Percentiles rank a stretch among this genome's conserved stretches.
These are phyloP conservation scores for Cyclostephanos tholiformis DNA, from an alignment of 108 stramenopile species.

Conservation along the genomic window DNA sequence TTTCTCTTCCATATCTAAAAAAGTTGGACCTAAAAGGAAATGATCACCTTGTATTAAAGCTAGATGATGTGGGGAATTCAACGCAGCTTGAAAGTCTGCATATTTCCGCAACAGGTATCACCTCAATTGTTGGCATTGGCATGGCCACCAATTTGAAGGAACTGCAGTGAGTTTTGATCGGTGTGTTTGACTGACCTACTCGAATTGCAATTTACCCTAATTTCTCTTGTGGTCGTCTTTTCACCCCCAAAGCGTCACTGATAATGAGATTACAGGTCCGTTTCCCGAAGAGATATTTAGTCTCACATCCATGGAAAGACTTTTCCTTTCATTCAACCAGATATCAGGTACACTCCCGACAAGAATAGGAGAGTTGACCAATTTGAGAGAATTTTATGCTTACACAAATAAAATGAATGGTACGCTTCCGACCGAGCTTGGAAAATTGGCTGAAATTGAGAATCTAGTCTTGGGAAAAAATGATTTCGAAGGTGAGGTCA, in stretches of 20 bases:
- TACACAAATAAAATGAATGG: conserved; percentile 61
- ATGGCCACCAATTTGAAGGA: conserved; percentile 52
- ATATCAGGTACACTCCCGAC: conserved; percentile 50
- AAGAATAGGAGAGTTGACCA: conserved; percentile 46
- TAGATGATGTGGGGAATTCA: conserved; percentile 56
- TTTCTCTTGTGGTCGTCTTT: not conserved
- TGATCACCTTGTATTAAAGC: conserved; percentile 50
- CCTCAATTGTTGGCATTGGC: conserved; percentile 54
- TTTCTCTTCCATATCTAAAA: conserved; percentile 33
- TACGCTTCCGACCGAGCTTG: conserved; percentile 61
- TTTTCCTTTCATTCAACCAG: conserved; percentile 65
- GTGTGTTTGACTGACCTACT: not conserved
- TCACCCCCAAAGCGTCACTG: conserved; percentile 29
- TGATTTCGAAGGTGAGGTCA: conserved; percentile 21
- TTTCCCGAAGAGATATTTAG: conserved; percentile 62
- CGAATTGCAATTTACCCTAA: not conserved
- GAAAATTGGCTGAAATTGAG: conserved; percentile 35
- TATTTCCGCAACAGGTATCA: conserved; percentile 63
- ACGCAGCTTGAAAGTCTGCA: conserved; percentile 53
- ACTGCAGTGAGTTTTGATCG: conserved; percentile 37
- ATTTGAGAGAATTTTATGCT: conserved; percentile 50
- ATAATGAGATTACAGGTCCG: conserved; percentile 60
- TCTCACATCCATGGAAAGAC: conserved; percentile 46
- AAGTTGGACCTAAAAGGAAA: conserved; percentile 45
- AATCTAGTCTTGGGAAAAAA: conserved; percentile 46